Evolutionary conservation across 345 rosid species (phyloP).

Genomic region (Bruguiera parviflora): DNA sequence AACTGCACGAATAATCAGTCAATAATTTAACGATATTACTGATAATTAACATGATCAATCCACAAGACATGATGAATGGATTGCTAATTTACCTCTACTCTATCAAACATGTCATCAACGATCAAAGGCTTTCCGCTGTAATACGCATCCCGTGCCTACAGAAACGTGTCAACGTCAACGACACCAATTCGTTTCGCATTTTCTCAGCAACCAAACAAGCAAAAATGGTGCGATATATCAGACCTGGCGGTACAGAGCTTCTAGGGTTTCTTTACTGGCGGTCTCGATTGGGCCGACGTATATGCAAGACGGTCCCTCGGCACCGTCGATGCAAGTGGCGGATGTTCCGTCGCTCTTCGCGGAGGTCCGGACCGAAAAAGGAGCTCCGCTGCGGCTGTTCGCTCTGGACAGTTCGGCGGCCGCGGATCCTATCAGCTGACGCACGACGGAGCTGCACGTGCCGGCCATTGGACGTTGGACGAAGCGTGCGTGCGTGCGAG

Average conservation of each 20-base stretch:
- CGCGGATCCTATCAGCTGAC: slow-evolving; percentile 46
- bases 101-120: slow-evolving; percentile 92
- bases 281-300: slow-evolving; percentile 90
- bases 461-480: slow-evolving; percentile 56
- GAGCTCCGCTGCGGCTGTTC: slow-evolving; percentile 35
- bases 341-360: slow-evolving; percentile 36
- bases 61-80: not conserved
- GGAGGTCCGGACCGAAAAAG: slow-evolving; percentile 49
- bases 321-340: slow-evolving; percentile 28
- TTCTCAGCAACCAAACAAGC: not conserved
- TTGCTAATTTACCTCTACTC: slow-evolving; percentile 68
- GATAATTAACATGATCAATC: not conserved
- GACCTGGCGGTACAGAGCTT: slow-evolving; percentile 89
- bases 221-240: not conserved
- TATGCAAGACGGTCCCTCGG: slow-evolving; percentile 83
- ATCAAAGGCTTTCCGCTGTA: slow-evolving; percentile 85
- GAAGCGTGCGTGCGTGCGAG: not conserved
- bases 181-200: not conserved
- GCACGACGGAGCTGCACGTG: slow-evolving; percentile 46
- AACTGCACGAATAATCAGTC: slow-evolving; percentile 40
- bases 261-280: slow-evolving; percentile 88
- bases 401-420: slow-evolving; percentile 37
- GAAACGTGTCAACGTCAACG: not conserved
- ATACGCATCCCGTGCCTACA: slow-evolving; percentile 82
- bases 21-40: not conserved